These are phyloP conservation scores for Verticillium isaacii DNA, from an alignment of 2,329 filamentous ascomycete species.

Conservation along the genomic window DNA sequence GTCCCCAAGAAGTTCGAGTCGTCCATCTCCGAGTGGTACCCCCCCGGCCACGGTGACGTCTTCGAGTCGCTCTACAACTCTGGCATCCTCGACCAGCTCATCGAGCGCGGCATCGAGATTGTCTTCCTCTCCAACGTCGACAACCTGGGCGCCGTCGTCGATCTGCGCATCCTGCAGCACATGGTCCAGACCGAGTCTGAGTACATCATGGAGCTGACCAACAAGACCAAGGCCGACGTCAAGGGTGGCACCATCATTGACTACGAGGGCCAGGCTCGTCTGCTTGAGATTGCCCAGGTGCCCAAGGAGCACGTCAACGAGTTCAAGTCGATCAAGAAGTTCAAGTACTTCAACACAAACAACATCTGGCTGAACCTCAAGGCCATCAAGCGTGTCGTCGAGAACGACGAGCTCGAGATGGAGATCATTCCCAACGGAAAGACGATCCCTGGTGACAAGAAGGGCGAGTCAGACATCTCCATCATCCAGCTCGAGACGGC, in stretches of 20 bases:
- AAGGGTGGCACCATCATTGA: conserved; percentile 99
- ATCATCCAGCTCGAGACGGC: conserved; percentile 98
- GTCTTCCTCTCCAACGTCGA: conserved; percentile 99
- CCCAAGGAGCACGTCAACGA: conserved; percentile 99
- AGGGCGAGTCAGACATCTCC: conserved; percentile 96
- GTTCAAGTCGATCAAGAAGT: conserved; percentile 99
- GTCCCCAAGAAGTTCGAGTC: conserved; percentile 88
- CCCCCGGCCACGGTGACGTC: conserved; percentile 97
- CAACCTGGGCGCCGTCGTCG: conserved; percentile 96
- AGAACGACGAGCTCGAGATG: conserved; percentile 98
- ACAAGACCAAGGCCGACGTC: conserved; percentile 99
- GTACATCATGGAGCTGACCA: conserved; percentile 99
- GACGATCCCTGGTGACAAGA: conserved; percentile 97
- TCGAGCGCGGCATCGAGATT: conserved; percentile 92
- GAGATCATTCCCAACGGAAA: conserved; percentile 99
- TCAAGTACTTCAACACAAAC: conserved; percentile 99
- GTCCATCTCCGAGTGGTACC: conserved; percentile 94
- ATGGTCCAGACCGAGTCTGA: conserved; percentile 97
- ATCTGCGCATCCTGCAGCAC: conserved; percentile 97
- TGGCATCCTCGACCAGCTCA: conserved; percentile 92
- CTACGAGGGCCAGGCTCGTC: conserved; percentile 93
- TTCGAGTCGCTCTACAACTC: conserved; percentile 99
- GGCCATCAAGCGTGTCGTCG: conserved; percentile 96
- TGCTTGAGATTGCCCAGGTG: conserved; percentile 97
- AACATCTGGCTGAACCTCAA: conserved; percentile 99